These are phyloP conservation scores for Dryas octopetala DNA, from an alignment of 306 rosid genomes.

Conservation along the genomic window DNA sequence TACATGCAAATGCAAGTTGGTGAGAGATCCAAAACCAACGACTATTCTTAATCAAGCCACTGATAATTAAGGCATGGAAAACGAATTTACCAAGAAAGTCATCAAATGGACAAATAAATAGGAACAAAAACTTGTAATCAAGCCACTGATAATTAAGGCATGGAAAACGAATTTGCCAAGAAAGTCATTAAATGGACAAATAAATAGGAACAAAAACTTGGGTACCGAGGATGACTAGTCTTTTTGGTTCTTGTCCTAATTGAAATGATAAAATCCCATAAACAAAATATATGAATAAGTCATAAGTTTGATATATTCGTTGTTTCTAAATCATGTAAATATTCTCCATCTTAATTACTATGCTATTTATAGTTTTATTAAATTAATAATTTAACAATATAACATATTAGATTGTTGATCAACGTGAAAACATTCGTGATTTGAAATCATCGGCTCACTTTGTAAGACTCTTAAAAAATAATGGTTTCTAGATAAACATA, in stretches of 20 bases:
- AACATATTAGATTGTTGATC: too few relatives aligned
- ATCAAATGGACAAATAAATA: background rate
- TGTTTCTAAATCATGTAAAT: too few relatives aligned
- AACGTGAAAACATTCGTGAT: too few relatives aligned
- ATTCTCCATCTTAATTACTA: too few relatives aligned
- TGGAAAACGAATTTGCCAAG: too few relatives aligned
- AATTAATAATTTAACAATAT: too few relatives aligned
- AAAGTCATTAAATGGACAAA: too few relatives aligned
- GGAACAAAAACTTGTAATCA: background rate
- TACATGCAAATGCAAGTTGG: background rate
- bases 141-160: too few relatives aligned
- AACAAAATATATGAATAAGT: too few relatives aligned
- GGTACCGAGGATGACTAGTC: background rate
- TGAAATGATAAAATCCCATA: background rate
- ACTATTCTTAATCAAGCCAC: background rate
- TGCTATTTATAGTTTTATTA: too few relatives aligned
- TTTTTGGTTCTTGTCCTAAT: background rate
- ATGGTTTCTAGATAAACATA: background rate
- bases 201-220: background rate
- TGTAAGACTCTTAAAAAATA: background rate
- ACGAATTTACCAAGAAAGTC: constrained; percentile 10
- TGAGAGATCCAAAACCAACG: background rate
- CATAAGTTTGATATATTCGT: too few relatives aligned
- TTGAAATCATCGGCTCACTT: background rate
- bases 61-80: background rate